A percentile compares a stretch with the other conserved stretches of the same genome.
phyloP scores from a whole-genome alignment of 345 rosid genomes.

The Aquilaria malaccensis region DNA sequence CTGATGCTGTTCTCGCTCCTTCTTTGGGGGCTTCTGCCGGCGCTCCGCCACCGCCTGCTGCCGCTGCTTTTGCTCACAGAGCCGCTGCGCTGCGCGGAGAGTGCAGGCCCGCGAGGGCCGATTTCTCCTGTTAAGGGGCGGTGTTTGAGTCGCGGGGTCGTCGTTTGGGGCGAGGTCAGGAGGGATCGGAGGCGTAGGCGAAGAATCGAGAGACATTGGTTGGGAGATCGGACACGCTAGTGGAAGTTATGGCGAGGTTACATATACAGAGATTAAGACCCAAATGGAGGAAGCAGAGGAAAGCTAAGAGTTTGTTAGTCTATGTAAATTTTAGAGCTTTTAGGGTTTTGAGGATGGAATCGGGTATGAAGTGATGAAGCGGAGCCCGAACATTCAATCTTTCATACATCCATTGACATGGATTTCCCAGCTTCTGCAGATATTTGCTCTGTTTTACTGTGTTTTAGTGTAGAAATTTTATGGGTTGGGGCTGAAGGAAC shows the following conservation, averaged over 20 bases:
- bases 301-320: not conserved
- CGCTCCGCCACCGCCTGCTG: conserved; percentile 51
- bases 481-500: no score
- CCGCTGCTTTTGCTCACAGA: conserved; percentile 49
- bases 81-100: conserved; percentile 70
- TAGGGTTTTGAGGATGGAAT: no score
- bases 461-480: no score
- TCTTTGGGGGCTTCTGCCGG: conserved; percentile 47
- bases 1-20: conserved; percentile 36
- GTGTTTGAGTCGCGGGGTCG: conserved; percentile 11
- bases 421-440: no score
- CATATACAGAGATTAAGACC: conserved; percentile 8
- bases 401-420: no score
- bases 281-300: not conserved
- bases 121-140: conserved; percentile 46
- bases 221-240: conserved; percentile 40
- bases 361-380: no score
- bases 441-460: no score
- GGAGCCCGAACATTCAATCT: no score
- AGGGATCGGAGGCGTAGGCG: conserved; percentile 46
- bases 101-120: conserved; percentile 98
- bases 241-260: conserved; percentile 27
- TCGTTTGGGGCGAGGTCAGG: conserved; percentile 32
- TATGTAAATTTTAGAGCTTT: no score
- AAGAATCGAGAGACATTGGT: conserved; percentile 44